These are phyloP conservation scores for Lycium barbarum DNA, from an alignment of 257 asterid species.

Conservation along the genomic window DNA sequence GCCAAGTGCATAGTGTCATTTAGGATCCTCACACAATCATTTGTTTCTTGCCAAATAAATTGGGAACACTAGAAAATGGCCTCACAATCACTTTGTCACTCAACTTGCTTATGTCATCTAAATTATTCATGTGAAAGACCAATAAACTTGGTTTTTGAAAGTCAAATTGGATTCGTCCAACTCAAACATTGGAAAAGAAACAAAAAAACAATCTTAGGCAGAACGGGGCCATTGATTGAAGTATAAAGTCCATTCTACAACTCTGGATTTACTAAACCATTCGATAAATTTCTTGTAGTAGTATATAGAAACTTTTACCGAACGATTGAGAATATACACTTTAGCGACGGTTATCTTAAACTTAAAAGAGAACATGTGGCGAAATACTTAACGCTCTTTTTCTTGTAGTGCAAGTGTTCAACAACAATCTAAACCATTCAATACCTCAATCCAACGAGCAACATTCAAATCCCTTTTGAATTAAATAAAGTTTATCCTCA, in stretches of 20 bases:
- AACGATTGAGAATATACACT: background rate
- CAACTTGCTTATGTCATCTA: background rate
- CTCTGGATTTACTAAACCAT: background rate
- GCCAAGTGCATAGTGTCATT: constrained; percentile 12
- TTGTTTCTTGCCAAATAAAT: constrained; percentile 6
- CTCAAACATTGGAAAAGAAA: background rate
- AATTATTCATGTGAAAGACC: constrained; percentile 1
- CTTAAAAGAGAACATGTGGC: background rate
- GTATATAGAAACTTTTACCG: background rate
- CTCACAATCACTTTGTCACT: constrained; percentile 15
- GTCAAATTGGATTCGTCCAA: background rate
- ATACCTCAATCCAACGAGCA: no score
- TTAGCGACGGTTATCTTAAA: background rate
- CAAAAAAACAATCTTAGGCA: background rate
- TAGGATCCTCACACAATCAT: constrained; percentile 11
- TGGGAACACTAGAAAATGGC: constrained; percentile 30
- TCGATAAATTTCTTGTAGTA: no score
- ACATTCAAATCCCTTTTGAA: background rate
- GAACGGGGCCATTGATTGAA: background rate
- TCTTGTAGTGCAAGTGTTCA: background rate
- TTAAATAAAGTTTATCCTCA: background rate
- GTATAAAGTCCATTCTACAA: background rate
- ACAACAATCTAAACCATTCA: background rate
- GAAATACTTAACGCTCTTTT: background rate
- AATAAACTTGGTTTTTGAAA: background rate